Evolutionary conservation across 1,139 yeast species (phyloP), one percentile per base, ranked within the genome.

Genomic region (Taphrina wiesneri): DNA sequence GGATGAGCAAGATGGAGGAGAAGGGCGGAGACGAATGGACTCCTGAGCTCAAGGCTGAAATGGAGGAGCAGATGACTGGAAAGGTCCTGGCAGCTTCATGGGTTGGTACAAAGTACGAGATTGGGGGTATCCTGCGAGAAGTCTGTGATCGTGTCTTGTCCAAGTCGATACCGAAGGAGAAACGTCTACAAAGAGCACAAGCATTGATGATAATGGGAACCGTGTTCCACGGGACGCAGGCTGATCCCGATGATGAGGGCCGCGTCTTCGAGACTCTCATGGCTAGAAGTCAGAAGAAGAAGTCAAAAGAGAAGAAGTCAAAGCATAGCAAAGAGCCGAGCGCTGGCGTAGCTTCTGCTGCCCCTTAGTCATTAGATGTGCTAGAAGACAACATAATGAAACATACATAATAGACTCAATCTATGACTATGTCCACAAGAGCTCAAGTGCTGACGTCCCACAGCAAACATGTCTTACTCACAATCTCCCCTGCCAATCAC

Each of bases 71-170:
- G 67, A 79, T 92, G 56, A 63, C 69, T 11, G 70, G 69, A 47
- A 93, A 92, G 75, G 92, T 92, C 2, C 80, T 92, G 61, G 92
- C 95, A 2, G 97, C 97, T 0, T 96, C 97, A 9, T 92, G 99
- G 99, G 87, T 88, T 60, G 98, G 97, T 0, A 89, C 97, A 25
- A 86, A 86, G 72, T 87, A 86, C 75, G 99, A 92, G 76, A 88
- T 92, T 67, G 93, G 89, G 74, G 84, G 93, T n/a, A 90, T 96
- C 0, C 81, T 90, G 80, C 74, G 97, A 67, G 90, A 85, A 25
- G 97, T 92, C 17, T 92, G 97, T 75, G 96, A 91, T 74, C 78
- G 77, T 56, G 86, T 91, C 3, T 79, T 93, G 63, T 87, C 87
- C 71, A 90, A 88, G 74, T 78, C 80, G 0, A 88, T 85, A 4